Evolutionary conservation across 2,329 filamentous ascomycete genomes (phyloP), one percentile per base, ranked within the genome.

Genomic region (Fusarium newnesense): DNA sequence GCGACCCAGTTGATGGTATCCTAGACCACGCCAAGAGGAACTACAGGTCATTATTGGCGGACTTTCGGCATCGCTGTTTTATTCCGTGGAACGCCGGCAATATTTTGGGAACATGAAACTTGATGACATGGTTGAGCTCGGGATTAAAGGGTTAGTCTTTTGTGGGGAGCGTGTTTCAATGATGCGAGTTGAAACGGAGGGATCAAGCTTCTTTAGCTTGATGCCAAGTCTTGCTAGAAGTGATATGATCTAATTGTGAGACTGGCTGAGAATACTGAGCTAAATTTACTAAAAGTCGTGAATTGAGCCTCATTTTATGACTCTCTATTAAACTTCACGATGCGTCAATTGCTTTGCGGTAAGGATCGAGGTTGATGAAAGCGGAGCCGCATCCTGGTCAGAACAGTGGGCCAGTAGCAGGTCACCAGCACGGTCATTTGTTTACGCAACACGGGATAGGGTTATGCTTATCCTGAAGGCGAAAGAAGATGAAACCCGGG

Each of bases 131-230:
- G 50, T 37, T 30, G 30, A 12, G 24, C 18, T 58, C 59, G 43
- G 67, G 30, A 69, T 64, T 69, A 69, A 64, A 69, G 67, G 65
- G 56, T 40, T 26, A 12, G 9, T 11, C 11, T 40, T 49, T 69
- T 69, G 59, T 69, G 65, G 58, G 63, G 39, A 43, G 43, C 6
- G 6, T 43, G 65, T 69, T 69, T 69, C 65, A 64, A 69, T 39
- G 16, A 39, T 43, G 12, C 3, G n/a, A 18, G 5, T 36, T 28
- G 24, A 40, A 39, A 46, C 32, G 9, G 6, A 37, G 19, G 21
- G n/a, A 46, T 36, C 47, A 63, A 68, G 49, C 56, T 40, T 50
- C n/a, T 42, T 47, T 32, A 43, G 46, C 37, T 16, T 36, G 24
- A 1, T 10, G 49, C 32, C 43, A 62, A 56, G 47, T 26, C 2